Evolutionary conservation across 2,329 filamentous ascomycete species (phyloP).

Genomic region (Botryotinia calthae): DNA sequence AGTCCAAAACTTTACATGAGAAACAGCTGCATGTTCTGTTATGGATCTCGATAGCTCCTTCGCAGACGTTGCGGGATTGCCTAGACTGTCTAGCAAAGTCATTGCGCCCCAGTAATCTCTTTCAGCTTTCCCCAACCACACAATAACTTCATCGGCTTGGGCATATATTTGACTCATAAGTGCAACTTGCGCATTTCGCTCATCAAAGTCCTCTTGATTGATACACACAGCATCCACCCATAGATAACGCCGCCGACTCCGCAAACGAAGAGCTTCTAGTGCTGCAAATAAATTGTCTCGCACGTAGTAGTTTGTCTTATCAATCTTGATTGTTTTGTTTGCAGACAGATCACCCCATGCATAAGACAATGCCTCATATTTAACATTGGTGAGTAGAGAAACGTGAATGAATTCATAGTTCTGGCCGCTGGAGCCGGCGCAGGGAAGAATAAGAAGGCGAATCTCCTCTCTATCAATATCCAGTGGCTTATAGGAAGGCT

Average conservation of each 20-base stretch:
- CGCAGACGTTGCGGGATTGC: conserved; percentile 1
- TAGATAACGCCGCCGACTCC: conserved; percentile 10
- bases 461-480: conserved; percentile 11
- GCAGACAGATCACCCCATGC: conserved; percentile 18
- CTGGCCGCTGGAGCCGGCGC: background rate
- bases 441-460: conserved; percentile 10
- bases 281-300: conserved; percentile 16
- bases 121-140: conserved; percentile 16
- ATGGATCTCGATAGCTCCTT: conserved; percentile 12
- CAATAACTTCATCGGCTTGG: conserved; percentile 11
- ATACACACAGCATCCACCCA: conserved; percentile 20
- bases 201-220: conserved; percentile 19
- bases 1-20: conserved; percentile 17
- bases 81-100: conserved; percentile 14
- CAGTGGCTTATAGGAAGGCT: conserved; percentile 3
- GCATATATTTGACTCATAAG: conserved; percentile 18
- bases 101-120: conserved; percentile 20
- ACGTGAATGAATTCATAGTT: conserved; percentile 19
- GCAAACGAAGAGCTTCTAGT: background rate
- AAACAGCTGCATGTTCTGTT: conserved; percentile 3
- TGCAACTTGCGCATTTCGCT: conserved; percentile 18
- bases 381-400: conserved; percentile 15
- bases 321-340: conserved; percentile 11
- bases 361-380: conserved; percentile 23
- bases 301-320: conserved; percentile 3